A percentile compares a stretch with the other conserved stretches of the same genome.
These are phyloP conservation scores for Fagus crenata DNA, from an alignment of 306 rosid genomes.

Conservation along the genomic window DNA sequence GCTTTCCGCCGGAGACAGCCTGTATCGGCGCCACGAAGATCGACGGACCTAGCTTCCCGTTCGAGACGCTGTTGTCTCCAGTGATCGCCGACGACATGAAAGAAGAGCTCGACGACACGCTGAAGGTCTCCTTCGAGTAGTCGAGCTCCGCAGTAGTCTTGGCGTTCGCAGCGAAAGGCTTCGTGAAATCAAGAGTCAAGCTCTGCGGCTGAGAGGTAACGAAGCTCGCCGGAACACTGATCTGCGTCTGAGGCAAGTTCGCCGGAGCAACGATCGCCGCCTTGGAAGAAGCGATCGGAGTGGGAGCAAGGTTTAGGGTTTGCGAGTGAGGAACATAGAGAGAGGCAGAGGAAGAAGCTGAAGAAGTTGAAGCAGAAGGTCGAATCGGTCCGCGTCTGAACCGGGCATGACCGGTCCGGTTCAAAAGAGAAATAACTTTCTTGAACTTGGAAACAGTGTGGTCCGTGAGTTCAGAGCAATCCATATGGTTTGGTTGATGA, in stretches of 20 bases:
- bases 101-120: constrained; percentile 82
- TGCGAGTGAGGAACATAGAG: constrained; percentile 31
- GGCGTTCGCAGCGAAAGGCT: constrained; percentile 44
- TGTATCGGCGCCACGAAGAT: constrained; percentile 48
- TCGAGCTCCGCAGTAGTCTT: constrained; percentile 54
- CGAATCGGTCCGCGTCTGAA: constrained; percentile 77
- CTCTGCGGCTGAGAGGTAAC: constrained; percentile 53
- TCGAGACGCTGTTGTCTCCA: constrained; percentile 83
- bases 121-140: constrained; percentile 62
- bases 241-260: constrained; percentile 20
- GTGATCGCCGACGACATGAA: constrained; percentile 87
- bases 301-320: constrained; percentile 23
- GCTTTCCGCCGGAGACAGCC: constrained; percentile 56
- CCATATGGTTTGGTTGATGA: constrained; percentile 47
- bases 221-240: constrained; percentile 32
- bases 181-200: constrained; percentile 75
- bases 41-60: constrained; percentile 74
- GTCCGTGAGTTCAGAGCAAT: constrained; percentile 62
- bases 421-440: constrained; percentile 61
- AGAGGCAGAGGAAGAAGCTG: constrained; percentile 25
- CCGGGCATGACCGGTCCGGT: constrained; percentile 91
- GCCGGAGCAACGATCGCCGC: constrained; percentile 20
- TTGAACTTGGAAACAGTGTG: constrained; percentile 67
- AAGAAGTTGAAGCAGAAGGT: constrained; percentile 25
- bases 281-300: constrained; percentile 32